These are phyloP conservation scores for Wickerhamiella sorbophila DNA, from an alignment of 805 yeast genomes.

Conservation along the genomic window DNA sequence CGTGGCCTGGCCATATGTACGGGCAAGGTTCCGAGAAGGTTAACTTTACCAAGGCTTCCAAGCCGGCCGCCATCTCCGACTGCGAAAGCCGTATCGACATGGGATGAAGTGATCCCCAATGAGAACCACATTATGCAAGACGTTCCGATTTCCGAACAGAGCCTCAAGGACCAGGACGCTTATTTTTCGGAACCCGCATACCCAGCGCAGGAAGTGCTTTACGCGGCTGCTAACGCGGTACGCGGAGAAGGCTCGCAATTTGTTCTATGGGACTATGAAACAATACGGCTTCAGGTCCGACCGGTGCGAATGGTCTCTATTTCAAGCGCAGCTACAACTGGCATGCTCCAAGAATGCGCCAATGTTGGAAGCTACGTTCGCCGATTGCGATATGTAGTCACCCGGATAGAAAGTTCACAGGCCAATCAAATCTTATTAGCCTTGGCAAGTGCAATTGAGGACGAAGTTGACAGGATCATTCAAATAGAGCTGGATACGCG, in stretches of 20 bases:
- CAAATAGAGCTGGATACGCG: neutral
- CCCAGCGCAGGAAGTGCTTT: neutral
- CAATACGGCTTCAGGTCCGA: neutral
- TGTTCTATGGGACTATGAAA: conserved; percentile 1
- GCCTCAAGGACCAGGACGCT: neutral
- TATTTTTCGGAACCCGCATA: neutral
- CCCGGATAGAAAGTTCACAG: conserved; percentile 2
- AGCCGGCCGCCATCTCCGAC: neutral
- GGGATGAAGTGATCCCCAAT: neutral
- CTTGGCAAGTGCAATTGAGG: conserved; percentile 6
- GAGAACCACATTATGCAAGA: neutral
- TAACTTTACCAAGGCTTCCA: neutral
- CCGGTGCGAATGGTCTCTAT: neutral
- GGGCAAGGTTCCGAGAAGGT: too few relatives aligned
- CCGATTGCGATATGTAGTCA: conserved; percentile 6
- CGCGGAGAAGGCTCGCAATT: conserved; percentile 7
- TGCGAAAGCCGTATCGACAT: neutral
- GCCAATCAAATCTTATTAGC: conserved; percentile 4
- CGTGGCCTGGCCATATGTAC: too few relatives aligned
- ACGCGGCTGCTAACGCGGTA: conserved; percentile 4
- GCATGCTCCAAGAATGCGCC: conserved; percentile 3
- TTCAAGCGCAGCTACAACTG: neutral
- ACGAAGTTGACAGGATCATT: neutral
- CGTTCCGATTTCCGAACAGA: neutral
- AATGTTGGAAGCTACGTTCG: conserved; percentile 6